phyloP scores from a whole-genome alignment of 2,329 filamentous ascomycete species.

The Hirsutella rhossiliensis region DNA sequence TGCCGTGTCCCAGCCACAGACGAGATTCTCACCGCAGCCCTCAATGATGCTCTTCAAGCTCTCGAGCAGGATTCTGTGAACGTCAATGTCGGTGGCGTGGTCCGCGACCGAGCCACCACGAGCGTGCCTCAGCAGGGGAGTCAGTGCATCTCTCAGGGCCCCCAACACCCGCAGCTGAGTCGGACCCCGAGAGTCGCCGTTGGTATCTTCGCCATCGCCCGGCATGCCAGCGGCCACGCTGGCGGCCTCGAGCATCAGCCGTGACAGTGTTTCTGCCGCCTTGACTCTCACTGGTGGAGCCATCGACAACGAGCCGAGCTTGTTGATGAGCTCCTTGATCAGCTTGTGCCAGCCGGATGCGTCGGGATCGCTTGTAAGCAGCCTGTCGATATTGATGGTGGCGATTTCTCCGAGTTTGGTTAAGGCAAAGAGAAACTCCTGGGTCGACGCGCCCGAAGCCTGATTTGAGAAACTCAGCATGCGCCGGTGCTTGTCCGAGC shows the following conservation, averaged over 20 bases:
- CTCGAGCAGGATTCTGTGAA: constrained; percentile 70
- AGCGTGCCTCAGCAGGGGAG: constrained; percentile 37
- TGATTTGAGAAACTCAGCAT: constrained; percentile 35
- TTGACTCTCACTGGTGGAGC: constrained; percentile 41
- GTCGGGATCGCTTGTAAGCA: constrained; percentile 54
- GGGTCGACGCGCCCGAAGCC: constrained; percentile 35
- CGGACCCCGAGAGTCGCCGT: constrained; percentile 34
- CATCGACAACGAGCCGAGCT: constrained; percentile 33
- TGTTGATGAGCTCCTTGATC: constrained; percentile 38
- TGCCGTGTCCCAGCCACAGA: constrained; percentile 73
- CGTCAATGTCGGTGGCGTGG: constrained; percentile 58
- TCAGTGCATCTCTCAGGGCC: constrained; percentile 50
- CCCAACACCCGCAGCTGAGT: constrained; percentile 64
- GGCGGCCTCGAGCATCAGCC: constrained; percentile 44
- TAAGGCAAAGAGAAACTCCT: constrained; percentile 55
- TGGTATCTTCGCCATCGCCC: constrained; percentile 17
- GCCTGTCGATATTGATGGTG: constrained; percentile 60
- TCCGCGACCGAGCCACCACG: constrained; percentile 42
- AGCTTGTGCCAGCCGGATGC: constrained; percentile 68
- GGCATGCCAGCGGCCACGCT: constrained; percentile 40
- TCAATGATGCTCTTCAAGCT: constrained; percentile 74
- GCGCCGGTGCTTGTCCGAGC: constrained; percentile 29
- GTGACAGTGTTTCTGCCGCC: constrained; percentile 53
- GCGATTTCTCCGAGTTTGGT: constrained; percentile 64
- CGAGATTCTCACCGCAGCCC: constrained; percentile 72